Base-by-base conservation (phyloP, 257 asterid species). In the Solanum etuberosum region DNA sequence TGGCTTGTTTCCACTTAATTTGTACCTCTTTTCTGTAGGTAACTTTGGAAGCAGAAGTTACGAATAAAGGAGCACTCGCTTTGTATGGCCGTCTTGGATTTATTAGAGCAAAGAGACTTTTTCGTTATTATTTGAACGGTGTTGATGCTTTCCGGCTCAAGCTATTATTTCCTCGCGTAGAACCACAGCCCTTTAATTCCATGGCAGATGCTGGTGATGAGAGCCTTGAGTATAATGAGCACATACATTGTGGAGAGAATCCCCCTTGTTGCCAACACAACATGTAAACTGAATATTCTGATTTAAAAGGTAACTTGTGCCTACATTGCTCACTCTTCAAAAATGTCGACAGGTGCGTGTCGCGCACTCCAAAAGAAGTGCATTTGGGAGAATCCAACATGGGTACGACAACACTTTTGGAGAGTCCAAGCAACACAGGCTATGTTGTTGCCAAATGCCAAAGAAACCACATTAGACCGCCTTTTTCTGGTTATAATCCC, bases 91-190 rank as follows among this genome's bases (percentile, higher is more conserved):
- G 98, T 40, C 94, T 97, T 85, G 99, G 99, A 27, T 97, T 97
- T 85, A 93, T 97, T 15, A 92, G 97, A 87, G 95, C 99, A 31
- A 97, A 97, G 92, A 93, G 99, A 91, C 98, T 97, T 87, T 97
- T 96, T 90, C 92, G 97, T 11, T 97, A 97, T 91, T 97, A 97
- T 90, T 90, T 97, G 93, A 97, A 97, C 37, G 98, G 98, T 10
- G 98, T 97, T 34, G 99, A 95, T 86, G 99, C 98, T 57, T 97
- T 97, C 93, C 92, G 98, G 88, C 93, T 95, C 78, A 97, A 97
- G 94, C 93, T 97, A 25, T 63, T 97, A 84, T 94, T 95, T 89
- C 98, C 98, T 12, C 94, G 93, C 5, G 89, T 89, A 8, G 96
- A 93, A 83, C 87, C 89, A 12, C 82, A 91, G 88, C 86, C 90